Evolutionary conservation across 257 asterid species (phyloP).

Genomic region (Nicotiana knightiana): DNA sequence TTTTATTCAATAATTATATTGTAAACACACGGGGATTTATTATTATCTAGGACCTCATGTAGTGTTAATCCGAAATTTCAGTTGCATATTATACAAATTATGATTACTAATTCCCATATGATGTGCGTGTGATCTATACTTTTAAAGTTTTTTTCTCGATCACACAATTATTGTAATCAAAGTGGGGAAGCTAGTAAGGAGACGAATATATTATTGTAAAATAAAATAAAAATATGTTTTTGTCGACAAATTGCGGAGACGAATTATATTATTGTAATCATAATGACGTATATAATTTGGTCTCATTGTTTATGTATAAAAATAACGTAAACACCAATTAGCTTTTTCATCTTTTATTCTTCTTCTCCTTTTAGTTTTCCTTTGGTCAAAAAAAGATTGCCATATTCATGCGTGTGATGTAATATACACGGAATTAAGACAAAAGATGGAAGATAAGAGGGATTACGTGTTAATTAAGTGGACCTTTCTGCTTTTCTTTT

Average conservation of each 20-base stretch:
- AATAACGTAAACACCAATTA: background rate
- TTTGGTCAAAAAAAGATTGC: background rate
- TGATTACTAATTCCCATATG: background rate
- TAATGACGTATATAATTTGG: background rate
- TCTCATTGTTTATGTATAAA: background rate
- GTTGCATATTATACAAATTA: background rate
- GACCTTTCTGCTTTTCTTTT: background rate
- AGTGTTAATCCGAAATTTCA: background rate
- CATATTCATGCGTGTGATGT: background rate
- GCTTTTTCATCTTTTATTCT: background rate
- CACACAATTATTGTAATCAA: background rate
- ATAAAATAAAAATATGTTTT: background rate
- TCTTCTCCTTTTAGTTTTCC: background rate
- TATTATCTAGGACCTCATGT: background rate
- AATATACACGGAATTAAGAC: background rate
- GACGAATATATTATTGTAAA: too few relatives aligned
- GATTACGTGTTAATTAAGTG: background rate
- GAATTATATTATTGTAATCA: background rate
- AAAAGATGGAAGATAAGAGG: background rate
- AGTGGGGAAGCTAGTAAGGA: too few relatives aligned
- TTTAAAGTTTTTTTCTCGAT: background rate
- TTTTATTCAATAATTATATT: background rate
- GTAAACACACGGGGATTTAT: background rate
- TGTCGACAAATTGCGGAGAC: background rate
- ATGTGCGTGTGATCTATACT: background rate